Conservation (phyloP, 352 stramenopile species). For the Phytophthora pisi region DNA sequence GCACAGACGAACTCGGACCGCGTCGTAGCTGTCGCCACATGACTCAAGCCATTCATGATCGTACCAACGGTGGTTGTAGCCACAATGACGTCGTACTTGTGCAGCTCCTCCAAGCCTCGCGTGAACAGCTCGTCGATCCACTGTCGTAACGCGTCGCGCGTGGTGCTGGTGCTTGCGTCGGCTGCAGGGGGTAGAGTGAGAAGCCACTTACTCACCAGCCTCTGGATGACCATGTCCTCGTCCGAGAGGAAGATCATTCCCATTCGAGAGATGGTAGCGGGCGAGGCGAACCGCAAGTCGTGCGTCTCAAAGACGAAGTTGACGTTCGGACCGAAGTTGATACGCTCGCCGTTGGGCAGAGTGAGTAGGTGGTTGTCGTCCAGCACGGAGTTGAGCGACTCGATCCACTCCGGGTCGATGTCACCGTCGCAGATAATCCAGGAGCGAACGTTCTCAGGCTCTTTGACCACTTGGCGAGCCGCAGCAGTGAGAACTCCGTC, state of each 20-base stretch:
- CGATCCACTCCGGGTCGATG: conserved; percentile 97
- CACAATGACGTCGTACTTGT: conserved; percentile 88
- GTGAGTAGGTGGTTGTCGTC: conserved; percentile 97
- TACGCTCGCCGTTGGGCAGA: conserved; percentile 95
- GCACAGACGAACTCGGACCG: conserved; percentile 90
- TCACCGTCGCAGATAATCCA: conserved; percentile 97
- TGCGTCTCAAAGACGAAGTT: conserved; percentile 98
- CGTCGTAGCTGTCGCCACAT: conserved; percentile 78
- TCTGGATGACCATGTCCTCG: conserved; percentile 85
- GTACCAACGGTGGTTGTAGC: conserved; percentile 95
- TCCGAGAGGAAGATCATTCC: conserved; percentile 97
- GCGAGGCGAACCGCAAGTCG: conserved; percentile 94
- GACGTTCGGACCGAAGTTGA: conserved; percentile 94
- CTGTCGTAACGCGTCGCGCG: conserved; percentile 58
- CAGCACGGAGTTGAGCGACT: conserved; percentile 95
- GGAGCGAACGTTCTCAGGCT: conserved; percentile 85
- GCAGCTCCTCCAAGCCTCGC: conserved; percentile 82
- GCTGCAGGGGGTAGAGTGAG: conserved; percentile 37
- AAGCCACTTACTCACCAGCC: conserved; percentile 85
- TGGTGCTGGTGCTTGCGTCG: conserved; percentile 29
- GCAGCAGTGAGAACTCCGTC: conserved; percentile 95
- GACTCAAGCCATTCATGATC: conserved; percentile 92
- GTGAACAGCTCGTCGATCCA: conserved; percentile 96
- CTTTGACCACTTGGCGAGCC: conserved; percentile 91
- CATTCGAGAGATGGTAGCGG: conserved; percentile 96